Evolutionary conservation across 2,329 filamentous ascomycete species (phyloP).

Genomic region (Claviceps sp.): DNA sequence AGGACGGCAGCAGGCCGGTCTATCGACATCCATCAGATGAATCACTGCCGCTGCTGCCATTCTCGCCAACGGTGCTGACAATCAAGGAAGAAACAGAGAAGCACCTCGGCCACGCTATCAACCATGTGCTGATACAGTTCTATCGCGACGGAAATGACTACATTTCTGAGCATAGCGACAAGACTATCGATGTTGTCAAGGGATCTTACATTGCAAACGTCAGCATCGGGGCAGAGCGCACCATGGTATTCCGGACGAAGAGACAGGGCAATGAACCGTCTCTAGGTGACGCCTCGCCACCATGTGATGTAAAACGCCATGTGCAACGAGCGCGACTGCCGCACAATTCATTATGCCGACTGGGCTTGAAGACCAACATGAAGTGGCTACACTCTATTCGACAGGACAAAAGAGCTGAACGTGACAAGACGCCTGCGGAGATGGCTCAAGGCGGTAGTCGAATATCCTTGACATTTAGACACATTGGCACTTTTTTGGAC

Average conservation of each 20-base stretch:
- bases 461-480: slow-evolving; percentile 83
- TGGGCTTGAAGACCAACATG: slow-evolving; percentile 70
- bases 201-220: slow-evolving; percentile 82
- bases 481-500: slow-evolving; percentile 75
- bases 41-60: slow-evolving; percentile 62
- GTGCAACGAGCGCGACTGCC: slow-evolving; percentile 61
- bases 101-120: slow-evolving; percentile 64
- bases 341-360: slow-evolving; percentile 77
- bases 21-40: slow-evolving; percentile 92
- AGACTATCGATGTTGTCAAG: slow-evolving; percentile 78
- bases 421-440: slow-evolving; percentile 58
- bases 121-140: slow-evolving; percentile 85
- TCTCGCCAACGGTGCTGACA: slow-evolving; percentile 56
- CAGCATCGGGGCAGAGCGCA: slow-evolving; percentile 81
- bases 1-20: slow-evolving; percentile 67
- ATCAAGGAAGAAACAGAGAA: slow-evolving; percentile 59
- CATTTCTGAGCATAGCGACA: slow-evolving; percentile 95
- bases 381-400: slow-evolving; percentile 88
- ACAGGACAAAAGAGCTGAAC: slow-evolving; percentile 60
- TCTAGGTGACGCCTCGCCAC: background rate
- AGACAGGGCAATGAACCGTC: slow-evolving; percentile 33
- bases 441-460: slow-evolving; percentile 60
- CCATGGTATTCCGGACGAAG: slow-evolving; percentile 81
- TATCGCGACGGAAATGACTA: slow-evolving; percentile 84
- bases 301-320: slow-evolving; percentile 28